Evolutionary conservation across 2,329 filamentous ascomycete genomes (phyloP).

Genomic region (Fusarium agapanthi): DNA sequence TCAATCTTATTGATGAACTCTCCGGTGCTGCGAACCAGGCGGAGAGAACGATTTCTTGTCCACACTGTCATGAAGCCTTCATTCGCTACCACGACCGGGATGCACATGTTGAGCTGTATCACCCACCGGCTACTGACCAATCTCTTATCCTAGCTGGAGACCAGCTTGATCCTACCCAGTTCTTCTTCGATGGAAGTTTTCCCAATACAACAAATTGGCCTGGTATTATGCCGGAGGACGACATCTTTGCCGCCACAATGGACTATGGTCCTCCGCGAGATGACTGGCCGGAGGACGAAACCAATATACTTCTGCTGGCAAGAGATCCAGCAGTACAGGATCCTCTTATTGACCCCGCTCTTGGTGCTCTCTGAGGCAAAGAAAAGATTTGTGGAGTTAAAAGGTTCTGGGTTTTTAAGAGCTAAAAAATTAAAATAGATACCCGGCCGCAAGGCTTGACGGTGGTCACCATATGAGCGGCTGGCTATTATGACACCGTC

Average conservation of each 20-base stretch:
- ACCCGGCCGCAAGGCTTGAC: conserved; percentile 33
- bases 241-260: conserved; percentile 48
- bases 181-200: conserved; percentile 34
- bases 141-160: conserved; percentile 36
- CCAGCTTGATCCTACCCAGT: conserved; percentile 29
- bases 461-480: not conserved
- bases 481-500: not conserved
- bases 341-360: conserved; percentile 46
- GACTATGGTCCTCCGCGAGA: conserved; percentile 46
- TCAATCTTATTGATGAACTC: conserved; percentile 54
- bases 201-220: conserved; percentile 36
- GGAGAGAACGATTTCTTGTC: conserved; percentile 56
- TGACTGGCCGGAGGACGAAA: conserved; percentile 56
- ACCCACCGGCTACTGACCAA: conserved; percentile 31
- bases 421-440: conserved; percentile 35
- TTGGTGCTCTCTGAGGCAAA: conserved; percentile 29
- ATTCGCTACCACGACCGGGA: conserved; percentile 61
- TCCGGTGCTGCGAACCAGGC: conserved; percentile 52
- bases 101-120: conserved; percentile 52
- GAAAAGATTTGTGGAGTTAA: not conserved
- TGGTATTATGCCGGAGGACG: conserved; percentile 40
- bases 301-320: conserved; percentile 53
- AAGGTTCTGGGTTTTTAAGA: conserved; percentile 9
- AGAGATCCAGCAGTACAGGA: conserved; percentile 40
- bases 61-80: conserved; percentile 58